These are phyloP conservation scores for Colletotrichum sojae DNA, from an alignment of 2,329 filamentous ascomycete species.

Conservation along the genomic window DNA sequence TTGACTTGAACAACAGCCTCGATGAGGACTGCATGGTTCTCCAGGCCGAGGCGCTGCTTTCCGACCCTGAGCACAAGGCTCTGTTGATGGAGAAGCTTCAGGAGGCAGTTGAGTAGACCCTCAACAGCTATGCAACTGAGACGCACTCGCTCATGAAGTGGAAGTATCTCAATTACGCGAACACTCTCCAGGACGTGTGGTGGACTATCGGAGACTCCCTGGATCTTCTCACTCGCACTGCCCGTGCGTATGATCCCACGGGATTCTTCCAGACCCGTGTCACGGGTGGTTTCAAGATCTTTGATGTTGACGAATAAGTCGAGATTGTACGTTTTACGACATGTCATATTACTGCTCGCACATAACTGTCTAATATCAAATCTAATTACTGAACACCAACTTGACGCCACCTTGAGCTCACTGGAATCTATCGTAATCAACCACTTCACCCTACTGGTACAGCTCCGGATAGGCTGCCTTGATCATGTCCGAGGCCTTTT, in stretches of 20 bases:
- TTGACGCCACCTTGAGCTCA: too few species aligned
- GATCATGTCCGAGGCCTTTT: conserved; percentile 57
- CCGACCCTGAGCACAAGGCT: conserved; percentile 46
- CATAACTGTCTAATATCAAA: too few species aligned
- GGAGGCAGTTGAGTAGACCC: neutral
- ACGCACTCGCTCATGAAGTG: conserved; percentile 43
- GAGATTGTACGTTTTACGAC: too few species aligned
- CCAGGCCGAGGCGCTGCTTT: conserved; percentile 19
- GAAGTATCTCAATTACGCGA: conserved; percentile 55
- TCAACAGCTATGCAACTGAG: conserved; percentile 27
- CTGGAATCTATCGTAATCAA: too few species aligned
- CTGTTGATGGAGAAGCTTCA: conserved; percentile 50
- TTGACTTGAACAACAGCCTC: conserved; percentile 13
- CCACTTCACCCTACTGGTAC: conserved; percentile 44
- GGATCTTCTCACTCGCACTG: conserved; percentile 37
- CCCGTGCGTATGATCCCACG: conserved; percentile 49
- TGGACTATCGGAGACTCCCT: conserved; percentile 47
- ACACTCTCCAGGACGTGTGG: conserved; percentile 47
- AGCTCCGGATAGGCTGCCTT: conserved; percentile 38
- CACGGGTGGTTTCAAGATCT: conserved; percentile 45
- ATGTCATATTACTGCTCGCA: too few species aligned
- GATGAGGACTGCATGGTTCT: conserved; percentile 19
- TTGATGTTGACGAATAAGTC: neutral
- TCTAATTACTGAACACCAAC: too few species aligned
- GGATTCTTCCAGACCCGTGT: conserved; percentile 52